A percentile compares a stretch with the other conserved stretches of the same genome.
Evolutionary conservation across 2,329 filamentous ascomycete genomes (phyloP).

Genomic region (Xylaria sp.): DNA sequence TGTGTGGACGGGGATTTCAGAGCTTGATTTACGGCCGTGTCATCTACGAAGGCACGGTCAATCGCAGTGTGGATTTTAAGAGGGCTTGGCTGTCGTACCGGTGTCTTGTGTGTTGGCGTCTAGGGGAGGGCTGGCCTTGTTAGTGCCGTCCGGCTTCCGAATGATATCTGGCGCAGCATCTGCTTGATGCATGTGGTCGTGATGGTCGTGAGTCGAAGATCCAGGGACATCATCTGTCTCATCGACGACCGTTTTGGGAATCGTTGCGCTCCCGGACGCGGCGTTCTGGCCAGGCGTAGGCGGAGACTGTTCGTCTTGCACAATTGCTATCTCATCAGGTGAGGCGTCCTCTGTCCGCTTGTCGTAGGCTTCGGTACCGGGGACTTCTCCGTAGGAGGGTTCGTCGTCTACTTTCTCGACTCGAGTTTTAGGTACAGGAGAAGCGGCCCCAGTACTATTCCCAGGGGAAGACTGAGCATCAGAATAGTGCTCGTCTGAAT

Average conservation of each 20-base stretch:
- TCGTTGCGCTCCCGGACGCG: constrained; percentile 54
- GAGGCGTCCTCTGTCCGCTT: constrained; percentile 67
- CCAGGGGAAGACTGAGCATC: constrained; percentile 68
- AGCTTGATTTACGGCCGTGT: constrained; percentile 45
- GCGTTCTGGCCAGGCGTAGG: constrained; percentile 43
- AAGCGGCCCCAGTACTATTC: constrained; percentile 55
- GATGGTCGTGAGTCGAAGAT: constrained; percentile 57
- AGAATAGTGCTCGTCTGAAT: constrained; percentile 76
- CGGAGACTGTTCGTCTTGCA: constrained; percentile 50
- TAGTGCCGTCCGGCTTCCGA: constrained; percentile 54
- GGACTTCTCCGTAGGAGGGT: constrained; percentile 70
- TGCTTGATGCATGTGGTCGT: constrained; percentile 59
- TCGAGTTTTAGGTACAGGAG: constrained; percentile 68
- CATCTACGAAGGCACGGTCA: constrained; percentile 53
- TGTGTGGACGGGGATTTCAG: constrained; percentile 45
- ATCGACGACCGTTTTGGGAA: constrained; percentile 66
- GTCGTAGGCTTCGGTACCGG: constrained; percentile 68
- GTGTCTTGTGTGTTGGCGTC: constrained; percentile 49
- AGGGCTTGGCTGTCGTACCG: constrained; percentile 53
- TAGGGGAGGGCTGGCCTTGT: constrained; percentile 47
- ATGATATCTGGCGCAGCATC: constrained; percentile 67
- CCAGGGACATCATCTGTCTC: constrained; percentile 60
- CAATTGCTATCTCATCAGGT: constrained; percentile 69
- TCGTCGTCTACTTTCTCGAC: constrained; percentile 69
- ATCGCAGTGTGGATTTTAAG: constrained; percentile 51